These are phyloP conservation scores for Fragaria iinumae DNA, from an alignment of 306 rosid genomes.

Conservation along the genomic window DNA sequence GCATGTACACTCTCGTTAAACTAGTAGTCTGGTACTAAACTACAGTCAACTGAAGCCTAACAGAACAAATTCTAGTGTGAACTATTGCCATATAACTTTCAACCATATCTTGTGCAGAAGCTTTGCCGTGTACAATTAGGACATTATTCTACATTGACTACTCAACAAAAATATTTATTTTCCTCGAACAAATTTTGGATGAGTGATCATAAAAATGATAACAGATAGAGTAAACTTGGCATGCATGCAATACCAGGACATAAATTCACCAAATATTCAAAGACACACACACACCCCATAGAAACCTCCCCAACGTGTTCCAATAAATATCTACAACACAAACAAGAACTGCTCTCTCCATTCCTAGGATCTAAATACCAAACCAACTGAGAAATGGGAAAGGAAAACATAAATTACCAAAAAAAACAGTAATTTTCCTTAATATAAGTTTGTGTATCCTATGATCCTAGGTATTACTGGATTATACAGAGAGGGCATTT, in stretches of 20 bases:
- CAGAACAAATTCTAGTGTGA: slow-evolving; percentile 19
- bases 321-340: not conserved
- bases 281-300: slow-evolving; percentile 6
- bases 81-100: slow-evolving; percentile 9
- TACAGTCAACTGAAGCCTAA: slow-evolving; percentile 16
- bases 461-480: not conserved
- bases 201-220: slow-evolving; percentile 10
- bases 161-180: not conserved
- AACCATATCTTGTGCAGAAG: slow-evolving; percentile 19
- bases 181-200: slow-evolving; percentile 6
- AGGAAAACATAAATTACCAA: not conserved
- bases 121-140: slow-evolving; percentile 13
- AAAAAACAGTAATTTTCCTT: not conserved
- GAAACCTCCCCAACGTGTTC: not conserved
- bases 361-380: not conserved
- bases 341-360: not conserved
- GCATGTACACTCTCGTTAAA: not conserved
- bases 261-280: slow-evolving; percentile 11
- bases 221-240: slow-evolving; percentile 12
- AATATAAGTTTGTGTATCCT: not conserved
- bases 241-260: slow-evolving; percentile 21
- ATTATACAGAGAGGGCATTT: slow-evolving; percentile 20
- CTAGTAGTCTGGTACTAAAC: not conserved
- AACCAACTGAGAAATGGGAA: not conserved
- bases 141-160: slow-evolving; percentile 4